These are phyloP conservation scores for Lobulomyces angularis DNA, from an alignment of 192 early-diverging fungal species.

Conservation along the genomic window DNA sequence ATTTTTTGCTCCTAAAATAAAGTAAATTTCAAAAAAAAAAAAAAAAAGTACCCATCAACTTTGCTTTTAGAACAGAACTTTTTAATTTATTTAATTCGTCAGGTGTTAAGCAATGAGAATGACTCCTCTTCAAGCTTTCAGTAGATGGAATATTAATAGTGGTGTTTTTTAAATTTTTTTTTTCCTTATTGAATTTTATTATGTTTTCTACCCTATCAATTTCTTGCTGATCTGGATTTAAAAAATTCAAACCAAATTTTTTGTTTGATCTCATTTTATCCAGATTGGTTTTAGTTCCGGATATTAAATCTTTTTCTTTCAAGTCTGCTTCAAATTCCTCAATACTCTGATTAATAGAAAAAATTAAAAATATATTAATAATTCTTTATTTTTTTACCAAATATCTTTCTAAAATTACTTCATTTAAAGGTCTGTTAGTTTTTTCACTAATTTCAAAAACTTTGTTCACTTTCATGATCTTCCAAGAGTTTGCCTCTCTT, in stretches of 20 bases:
- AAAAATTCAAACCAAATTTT: slow-evolving; percentile 2
- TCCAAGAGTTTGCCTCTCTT: no score
- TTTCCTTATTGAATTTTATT: slow-evolving; percentile 1
- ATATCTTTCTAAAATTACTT: slow-evolving; percentile 60
- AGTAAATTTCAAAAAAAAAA: no score
- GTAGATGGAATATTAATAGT: slow-evolving; percentile 15
- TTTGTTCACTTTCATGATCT: slow-evolving; percentile 67
- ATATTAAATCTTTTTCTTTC: slow-evolving; percentile 51
- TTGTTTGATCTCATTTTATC: slow-evolving; percentile 6
- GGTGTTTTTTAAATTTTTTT: slow-evolving; percentile 5
- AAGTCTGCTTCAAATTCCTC: slow-evolving; percentile 53
- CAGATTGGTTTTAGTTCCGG: slow-evolving; percentile 17
- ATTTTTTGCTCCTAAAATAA: no score
- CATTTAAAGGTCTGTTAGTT: slow-evolving; percentile 41
- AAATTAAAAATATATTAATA: not conserved
- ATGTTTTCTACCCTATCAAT: not conserved
- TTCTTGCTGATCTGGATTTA: slow-evolving; percentile 8
- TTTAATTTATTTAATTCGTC: slow-evolving; percentile 78
- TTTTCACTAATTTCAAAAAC: slow-evolving; percentile 57
- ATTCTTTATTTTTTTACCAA: slow-evolving; percentile 32
- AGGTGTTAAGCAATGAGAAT: slow-evolving; percentile 3
- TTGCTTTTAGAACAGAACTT: slow-evolving; percentile 68
- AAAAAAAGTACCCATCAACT: slow-evolving; percentile 51
- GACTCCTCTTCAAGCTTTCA: slow-evolving; percentile 1
- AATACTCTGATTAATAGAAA: slow-evolving; percentile 27